Percentiles rank a stretch among this genome's conserved stretches.
Conservation (phyloP, 176 grass and related monocot species). For the Aegilops bicornis region DNA sequence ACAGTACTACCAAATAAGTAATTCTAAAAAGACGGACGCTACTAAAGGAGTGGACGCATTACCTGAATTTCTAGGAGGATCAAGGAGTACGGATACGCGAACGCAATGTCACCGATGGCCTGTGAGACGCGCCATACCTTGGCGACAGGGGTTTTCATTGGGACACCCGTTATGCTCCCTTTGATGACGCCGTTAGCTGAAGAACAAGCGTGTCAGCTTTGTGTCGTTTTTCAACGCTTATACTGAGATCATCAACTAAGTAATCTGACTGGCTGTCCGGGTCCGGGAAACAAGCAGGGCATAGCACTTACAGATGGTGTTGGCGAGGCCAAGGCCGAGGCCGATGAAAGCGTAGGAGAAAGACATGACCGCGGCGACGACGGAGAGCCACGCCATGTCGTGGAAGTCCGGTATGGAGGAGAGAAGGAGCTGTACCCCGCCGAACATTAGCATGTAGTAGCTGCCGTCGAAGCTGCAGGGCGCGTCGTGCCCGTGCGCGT, state of each 20-base stretch:
- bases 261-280: no score
- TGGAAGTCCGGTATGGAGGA: constrained; percentile 76
- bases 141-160: constrained; percentile 25
- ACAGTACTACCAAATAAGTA: no score
- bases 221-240: background rate
- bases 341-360: constrained; percentile 80
- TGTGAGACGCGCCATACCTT: constrained; percentile 71
- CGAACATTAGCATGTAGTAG: constrained; percentile 72
- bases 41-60: background rate
- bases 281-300: background rate
- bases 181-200: constrained; percentile 66
- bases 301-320: constrained; percentile 44
- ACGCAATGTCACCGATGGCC: constrained; percentile 65
- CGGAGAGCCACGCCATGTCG: constrained; percentile 83
- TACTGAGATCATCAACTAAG: no score
- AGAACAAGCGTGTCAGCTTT: background rate
- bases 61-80: constrained; percentile 81
- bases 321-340: constrained; percentile 53
- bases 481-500: constrained; percentile 54
- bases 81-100: constrained; percentile 61
- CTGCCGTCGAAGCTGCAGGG: constrained; percentile 48
- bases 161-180: constrained; percentile 55
- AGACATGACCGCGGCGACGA: constrained; percentile 68
- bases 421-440: constrained; percentile 55
- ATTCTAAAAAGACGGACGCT: background rate